Percentiles rank a stretch among this genome's conserved stretches.
phyloP scores from a whole-genome alignment of 176 grass and related monocot species.

The Raddia distichophylla region DNA sequence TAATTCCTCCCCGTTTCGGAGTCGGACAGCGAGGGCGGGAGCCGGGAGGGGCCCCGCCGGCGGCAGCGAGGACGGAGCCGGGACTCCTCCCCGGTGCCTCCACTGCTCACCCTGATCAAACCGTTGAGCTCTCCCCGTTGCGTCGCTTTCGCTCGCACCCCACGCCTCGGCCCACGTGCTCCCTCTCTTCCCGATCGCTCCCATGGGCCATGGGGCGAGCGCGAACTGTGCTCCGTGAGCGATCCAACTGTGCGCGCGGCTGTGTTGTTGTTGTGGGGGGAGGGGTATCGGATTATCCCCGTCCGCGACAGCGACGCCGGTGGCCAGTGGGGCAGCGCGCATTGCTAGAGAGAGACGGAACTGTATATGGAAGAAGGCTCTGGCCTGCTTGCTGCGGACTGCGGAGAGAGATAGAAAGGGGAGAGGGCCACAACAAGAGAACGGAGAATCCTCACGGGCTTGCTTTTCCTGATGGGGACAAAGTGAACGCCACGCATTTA shows the following conservation, averaged over 20 bases:
- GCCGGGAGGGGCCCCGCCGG: not conserved
- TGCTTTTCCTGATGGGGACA: too few relatives aligned
- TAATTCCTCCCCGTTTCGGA: constrained; percentile 48
- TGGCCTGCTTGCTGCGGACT: too few relatives aligned
- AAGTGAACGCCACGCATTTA: too few relatives aligned
- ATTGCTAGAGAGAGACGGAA: too few relatives aligned
- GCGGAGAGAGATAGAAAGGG: too few relatives aligned
- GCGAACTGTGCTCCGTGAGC: not conserved
- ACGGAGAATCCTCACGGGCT: too few relatives aligned
- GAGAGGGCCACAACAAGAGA: too few relatives aligned
- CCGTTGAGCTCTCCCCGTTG: constrained; percentile 55
- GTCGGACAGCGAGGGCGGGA: not conserved
- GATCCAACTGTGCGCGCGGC: not conserved
- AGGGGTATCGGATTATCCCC: not conserved
- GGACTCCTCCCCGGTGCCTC: not conserved
- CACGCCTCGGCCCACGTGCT: constrained; percentile 5
- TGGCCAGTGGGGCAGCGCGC: too few relatives aligned
- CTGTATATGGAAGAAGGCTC: too few relatives aligned
- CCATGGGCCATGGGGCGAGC: not conserved
- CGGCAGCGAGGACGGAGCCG: not conserved
- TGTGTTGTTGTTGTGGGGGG: not conserved
- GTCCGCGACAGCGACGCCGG: not conserved
- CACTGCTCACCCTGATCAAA: constrained; percentile 39
- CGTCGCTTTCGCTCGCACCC: constrained; percentile 48
- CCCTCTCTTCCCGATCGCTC: not conserved